Conservation (phyloP, 345 rosid species). For the Alliaria petiolata region DNA sequence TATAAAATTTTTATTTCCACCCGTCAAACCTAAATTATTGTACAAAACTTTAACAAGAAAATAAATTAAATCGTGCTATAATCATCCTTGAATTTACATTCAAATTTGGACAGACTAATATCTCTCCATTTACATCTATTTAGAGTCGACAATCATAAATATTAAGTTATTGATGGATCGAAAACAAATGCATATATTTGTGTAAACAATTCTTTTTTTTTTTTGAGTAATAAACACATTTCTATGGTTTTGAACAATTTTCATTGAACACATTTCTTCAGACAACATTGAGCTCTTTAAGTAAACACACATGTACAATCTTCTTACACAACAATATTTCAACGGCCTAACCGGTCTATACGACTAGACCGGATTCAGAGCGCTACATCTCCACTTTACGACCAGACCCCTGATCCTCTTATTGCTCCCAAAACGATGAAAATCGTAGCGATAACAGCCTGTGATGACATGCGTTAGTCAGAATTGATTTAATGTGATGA, state of each 20-base stretch:
- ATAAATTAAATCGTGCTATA: too few relatives aligned
- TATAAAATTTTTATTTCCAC: too few relatives aligned
- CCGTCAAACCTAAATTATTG: too few relatives aligned
- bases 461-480: background rate
- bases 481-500: background rate
- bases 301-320: conserved; percentile 5
- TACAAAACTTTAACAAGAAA: too few relatives aligned
- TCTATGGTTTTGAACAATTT: background rate
- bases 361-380: conserved; percentile 1
- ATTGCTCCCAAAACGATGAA: conserved; percentile 5
- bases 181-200: background rate
- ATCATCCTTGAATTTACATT: too few relatives aligned
- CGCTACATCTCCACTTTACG: background rate
- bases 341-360: background rate
- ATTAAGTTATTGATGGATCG: background rate
- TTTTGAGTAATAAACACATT: conserved; percentile 1
- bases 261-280: background rate
- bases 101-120: too few relatives aligned
- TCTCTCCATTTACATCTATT: too few relatives aligned
- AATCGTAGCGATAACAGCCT: conserved; percentile 21
- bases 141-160: too few relatives aligned
- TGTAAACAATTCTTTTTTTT: too few relatives aligned
- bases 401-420: conserved; percentile 23
- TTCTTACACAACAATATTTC: background rate
- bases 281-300: background rate